These are phyloP conservation scores for Sporisorium sorghi DNA, from an alignment of 1,284 basidiomycete genomes.

Conservation along the genomic window DNA sequence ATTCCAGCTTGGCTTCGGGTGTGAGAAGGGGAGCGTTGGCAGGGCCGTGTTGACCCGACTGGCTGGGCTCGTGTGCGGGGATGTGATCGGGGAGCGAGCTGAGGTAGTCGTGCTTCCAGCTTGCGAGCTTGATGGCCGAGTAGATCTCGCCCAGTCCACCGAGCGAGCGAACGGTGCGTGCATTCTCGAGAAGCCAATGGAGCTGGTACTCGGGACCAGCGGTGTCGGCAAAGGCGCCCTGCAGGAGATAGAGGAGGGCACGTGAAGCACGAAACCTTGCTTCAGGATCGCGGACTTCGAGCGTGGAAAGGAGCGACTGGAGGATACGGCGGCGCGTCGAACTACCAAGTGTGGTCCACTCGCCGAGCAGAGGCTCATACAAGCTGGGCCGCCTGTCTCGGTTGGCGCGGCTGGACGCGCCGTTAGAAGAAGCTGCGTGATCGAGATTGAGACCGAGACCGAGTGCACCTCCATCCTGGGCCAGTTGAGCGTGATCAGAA, in stretches of 20 bases:
- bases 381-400: slow-evolving; percentile 31
- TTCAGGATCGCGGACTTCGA: slow-evolving; percentile 63
- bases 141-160: slow-evolving; percentile 87
- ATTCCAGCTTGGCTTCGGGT: slow-evolving; percentile 64
- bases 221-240: slow-evolving; percentile 91
- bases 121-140: slow-evolving; percentile 88
- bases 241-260: slow-evolving; percentile 59
- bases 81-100: slow-evolving; percentile 66
- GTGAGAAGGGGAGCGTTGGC: slow-evolving; percentile 58
- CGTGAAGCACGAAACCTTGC: slow-evolving; percentile 60
- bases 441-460: slow-evolving; percentile 52
- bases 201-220: slow-evolving; percentile 91
- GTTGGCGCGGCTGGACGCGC: background rate
- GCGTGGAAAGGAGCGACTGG: slow-evolving; percentile 56
- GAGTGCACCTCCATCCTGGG: slow-evolving; percentile 34
- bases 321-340: slow-evolving; percentile 55
- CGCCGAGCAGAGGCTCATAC: slow-evolving; percentile 34
- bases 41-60: slow-evolving; percentile 37
- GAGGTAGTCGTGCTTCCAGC: slow-evolving; percentile 81
- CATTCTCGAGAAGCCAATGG: slow-evolving; percentile 95
- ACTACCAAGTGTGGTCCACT: slow-evolving; percentile 62
- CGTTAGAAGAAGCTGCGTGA: slow-evolving; percentile 3
- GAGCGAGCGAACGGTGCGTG: slow-evolving; percentile 82
- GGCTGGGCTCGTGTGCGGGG: slow-evolving; percentile 34
- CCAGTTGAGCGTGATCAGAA: slow-evolving; percentile 5